Evolutionary conservation across 2,329 filamentous ascomycete genomes (phyloP).

Genomic region (Neofusicoccum sp.): DNA sequence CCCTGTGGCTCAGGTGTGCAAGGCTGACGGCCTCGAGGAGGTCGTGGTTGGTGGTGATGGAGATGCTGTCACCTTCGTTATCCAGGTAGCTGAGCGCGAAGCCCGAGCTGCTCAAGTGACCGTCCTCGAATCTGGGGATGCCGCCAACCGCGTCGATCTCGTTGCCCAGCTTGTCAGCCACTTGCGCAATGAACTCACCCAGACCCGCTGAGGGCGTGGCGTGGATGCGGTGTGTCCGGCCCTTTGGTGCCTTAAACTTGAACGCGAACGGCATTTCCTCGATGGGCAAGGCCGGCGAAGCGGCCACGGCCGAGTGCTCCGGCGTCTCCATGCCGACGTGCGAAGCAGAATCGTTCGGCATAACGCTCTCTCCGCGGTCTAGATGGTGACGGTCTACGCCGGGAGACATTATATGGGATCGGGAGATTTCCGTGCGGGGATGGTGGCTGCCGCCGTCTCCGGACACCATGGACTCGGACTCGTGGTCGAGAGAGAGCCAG

Average conservation of each 20-base stretch:
- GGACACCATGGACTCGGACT: slow-evolving; percentile 94
- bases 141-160: slow-evolving; percentile 86
- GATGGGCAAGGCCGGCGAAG: slow-evolving; percentile 53
- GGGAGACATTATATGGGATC: slow-evolving; percentile 77
- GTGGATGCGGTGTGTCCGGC: slow-evolving; percentile 89
- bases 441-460: slow-evolving; percentile 77
- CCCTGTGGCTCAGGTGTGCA: slow-evolving; percentile 70
- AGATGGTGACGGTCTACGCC: slow-evolving; percentile 61
- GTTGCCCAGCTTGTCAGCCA: slow-evolving; percentile 78
- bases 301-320: slow-evolving; percentile 61
- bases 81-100: slow-evolving; percentile 95
- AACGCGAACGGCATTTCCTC: slow-evolving; percentile 86
- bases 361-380: slow-evolving; percentile 78
- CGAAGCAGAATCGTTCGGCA: slow-evolving; percentile 91
- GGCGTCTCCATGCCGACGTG: slow-evolving; percentile 82
- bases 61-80: slow-evolving; percentile 94
- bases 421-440: slow-evolving; percentile 64
- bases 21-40: slow-evolving; percentile 85
- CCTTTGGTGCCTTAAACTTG: slow-evolving; percentile 98
- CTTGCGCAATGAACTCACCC: slow-evolving; percentile 70
- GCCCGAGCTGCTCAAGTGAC: slow-evolving; percentile 71
- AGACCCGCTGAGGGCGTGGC: slow-evolving; percentile 79
- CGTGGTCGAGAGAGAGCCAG: slow-evolving; percentile 93
- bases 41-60: slow-evolving; percentile 93
- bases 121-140: slow-evolving; percentile 72